These are phyloP conservation scores for Triticum turgidum DNA, from an alignment of 176 grass and related monocot species.

Conservation along the genomic window DNA sequence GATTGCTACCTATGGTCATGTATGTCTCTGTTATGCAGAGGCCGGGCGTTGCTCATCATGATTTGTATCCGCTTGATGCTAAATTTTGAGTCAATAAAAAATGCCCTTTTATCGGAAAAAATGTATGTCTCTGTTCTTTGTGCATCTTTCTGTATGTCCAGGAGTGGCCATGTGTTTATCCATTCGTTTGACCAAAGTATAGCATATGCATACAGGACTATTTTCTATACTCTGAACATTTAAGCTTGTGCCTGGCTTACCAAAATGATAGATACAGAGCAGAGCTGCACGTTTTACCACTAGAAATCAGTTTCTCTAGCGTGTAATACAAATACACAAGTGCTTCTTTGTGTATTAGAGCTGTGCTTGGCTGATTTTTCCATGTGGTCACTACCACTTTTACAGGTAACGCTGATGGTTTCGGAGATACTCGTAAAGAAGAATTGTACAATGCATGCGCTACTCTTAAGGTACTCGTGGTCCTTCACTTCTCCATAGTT, in stretches of 20 bases:
- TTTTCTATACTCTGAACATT: not conserved
- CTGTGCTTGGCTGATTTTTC: not conserved
- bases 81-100: no score
- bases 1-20: not conserved
- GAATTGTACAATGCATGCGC: constrained; percentile 69
- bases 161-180: not conserved
- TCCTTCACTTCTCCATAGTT: not conserved
- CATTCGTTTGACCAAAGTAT: not conserved
- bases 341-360: not conserved
- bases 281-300: not conserved
- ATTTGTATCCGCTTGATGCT: no score
- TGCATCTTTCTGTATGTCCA: not conserved
- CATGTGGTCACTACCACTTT: not conserved
- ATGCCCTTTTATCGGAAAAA: no score
- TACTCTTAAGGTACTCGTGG: constrained; percentile 48
- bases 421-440: constrained; percentile 67
- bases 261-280: not conserved
- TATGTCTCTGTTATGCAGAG: not conserved
- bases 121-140: not conserved
- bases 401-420: constrained; percentile 82
- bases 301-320: not conserved
- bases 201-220: not conserved
- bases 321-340: not conserved
- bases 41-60: no score
- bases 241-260: not conserved